Conservation (phyloP, 176 grass and related monocot genomes). For the Themeda triandra region DNA sequence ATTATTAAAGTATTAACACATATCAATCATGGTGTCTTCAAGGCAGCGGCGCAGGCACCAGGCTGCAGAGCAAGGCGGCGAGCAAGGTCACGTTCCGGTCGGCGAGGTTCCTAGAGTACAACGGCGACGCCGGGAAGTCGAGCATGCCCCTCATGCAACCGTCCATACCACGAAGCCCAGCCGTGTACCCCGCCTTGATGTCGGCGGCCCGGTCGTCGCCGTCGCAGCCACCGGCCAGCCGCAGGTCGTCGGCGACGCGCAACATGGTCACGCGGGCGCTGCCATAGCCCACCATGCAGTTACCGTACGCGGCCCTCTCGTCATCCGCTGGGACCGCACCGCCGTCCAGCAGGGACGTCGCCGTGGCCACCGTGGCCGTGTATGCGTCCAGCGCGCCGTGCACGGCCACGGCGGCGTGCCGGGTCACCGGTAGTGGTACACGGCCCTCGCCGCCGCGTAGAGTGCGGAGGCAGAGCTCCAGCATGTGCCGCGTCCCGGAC, state of each 20-base stretch:
- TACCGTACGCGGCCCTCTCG: slow-evolving; percentile 23
- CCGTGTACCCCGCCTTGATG: background rate
- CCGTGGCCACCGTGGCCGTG: background rate
- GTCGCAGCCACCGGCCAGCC: background rate
- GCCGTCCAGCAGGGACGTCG: slow-evolving; percentile 2
- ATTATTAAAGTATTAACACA: no score
- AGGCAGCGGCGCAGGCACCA: background rate
- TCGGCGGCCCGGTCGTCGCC: background rate
- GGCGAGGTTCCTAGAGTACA: slow-evolving; percentile 25
- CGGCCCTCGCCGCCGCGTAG: background rate
- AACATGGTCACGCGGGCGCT: slow-evolving; percentile 1
- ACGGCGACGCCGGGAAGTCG: background rate
- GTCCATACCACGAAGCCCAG: slow-evolving; percentile 29
- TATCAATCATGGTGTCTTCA: background rate
- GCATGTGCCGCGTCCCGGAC: slow-evolving; percentile 13
- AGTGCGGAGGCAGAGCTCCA: slow-evolving; percentile 13
- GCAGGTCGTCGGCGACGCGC: slow-evolving; percentile 27
- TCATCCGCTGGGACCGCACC: background rate
- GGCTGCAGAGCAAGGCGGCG: slow-evolving; percentile 29
- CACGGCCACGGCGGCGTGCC: no score
- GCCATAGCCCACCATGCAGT: slow-evolving; percentile 27
- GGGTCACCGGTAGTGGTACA: background rate
- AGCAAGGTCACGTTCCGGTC: slow-evolving; percentile 35
- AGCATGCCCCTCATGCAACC: slow-evolving; percentile 8
- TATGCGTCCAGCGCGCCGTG: no score